Conservation (phyloP, 2,329 filamentous ascomycete genomes). For the Ophiosphaerella herpotricha region DNA sequence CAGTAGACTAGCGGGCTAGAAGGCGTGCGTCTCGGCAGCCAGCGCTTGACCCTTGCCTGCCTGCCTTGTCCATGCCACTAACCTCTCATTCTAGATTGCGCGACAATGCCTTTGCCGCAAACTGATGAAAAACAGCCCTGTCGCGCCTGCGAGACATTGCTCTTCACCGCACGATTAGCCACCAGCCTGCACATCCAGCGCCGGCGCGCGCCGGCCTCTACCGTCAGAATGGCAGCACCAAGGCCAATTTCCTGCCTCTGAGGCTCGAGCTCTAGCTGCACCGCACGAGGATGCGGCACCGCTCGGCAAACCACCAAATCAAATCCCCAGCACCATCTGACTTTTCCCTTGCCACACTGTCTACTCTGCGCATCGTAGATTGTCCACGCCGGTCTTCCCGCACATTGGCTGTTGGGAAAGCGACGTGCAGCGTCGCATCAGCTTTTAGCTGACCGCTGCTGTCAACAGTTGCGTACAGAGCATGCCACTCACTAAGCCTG, state of each 20-base stretch:
- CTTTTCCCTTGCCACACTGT: neutral
- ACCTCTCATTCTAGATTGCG: slow-evolving; percentile 1
- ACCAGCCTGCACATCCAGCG: no score
- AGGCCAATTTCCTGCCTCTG: neutral
- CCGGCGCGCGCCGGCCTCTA: no score
- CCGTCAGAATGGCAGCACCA: no score
- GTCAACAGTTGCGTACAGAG: neutral
- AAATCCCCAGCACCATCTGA: slow-evolving; percentile 1
- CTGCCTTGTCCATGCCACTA: neutral
- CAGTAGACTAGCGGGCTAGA: no score
- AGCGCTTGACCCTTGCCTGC: neutral
- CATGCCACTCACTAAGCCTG: neutral
- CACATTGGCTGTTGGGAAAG: neutral
- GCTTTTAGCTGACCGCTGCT: slow-evolving; percentile 1
- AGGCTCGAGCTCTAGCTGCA: slow-evolving; percentile 12
- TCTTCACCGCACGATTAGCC: no score
- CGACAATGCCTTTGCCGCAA: neutral
- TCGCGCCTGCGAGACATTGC: no score
- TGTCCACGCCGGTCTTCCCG: neutral
- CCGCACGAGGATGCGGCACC: slow-evolving; percentile 1
- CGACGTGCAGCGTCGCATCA: neutral
- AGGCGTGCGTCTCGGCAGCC: no score
- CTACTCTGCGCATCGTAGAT: neutral
- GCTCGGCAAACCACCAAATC: slow-evolving; percentile 7
- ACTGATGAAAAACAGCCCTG: no score